These are phyloP conservation scores for Umbelopsis sp. DNA, from an alignment of 192 early-diverging fungal species.

Conservation along the genomic window DNA sequence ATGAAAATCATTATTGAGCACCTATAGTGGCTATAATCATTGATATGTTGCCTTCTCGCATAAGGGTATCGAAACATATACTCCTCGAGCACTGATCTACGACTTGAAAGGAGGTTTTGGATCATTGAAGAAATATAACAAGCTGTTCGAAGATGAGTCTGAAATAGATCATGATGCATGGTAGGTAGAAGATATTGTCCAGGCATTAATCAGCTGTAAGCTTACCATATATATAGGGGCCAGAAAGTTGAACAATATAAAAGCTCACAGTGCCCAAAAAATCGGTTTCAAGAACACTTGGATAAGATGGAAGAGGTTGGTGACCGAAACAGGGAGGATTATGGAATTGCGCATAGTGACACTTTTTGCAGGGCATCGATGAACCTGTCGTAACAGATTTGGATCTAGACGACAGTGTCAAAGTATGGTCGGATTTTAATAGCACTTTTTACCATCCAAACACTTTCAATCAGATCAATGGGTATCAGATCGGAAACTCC, in stretches of 20 bases:
- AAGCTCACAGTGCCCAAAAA: conserved; percentile 17
- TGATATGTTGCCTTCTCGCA: not conserved
- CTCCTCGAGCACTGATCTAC: conserved; percentile 78
- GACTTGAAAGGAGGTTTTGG: conserved; percentile 73
- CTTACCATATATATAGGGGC: conserved; percentile 14
- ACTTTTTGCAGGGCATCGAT: not conserved
- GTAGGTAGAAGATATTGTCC: conserved; percentile 8
- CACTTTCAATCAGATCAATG: conserved; percentile 48
- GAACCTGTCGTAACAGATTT: conserved; percentile 42
- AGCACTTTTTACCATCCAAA: conserved; percentile 75
- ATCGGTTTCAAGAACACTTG: conserved; percentile 34
- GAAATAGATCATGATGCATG: conserved; percentile 23
- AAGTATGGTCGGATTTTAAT: conserved; percentile 84
- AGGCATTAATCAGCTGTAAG: not conserved
- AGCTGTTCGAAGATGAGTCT: conserved; percentile 18
- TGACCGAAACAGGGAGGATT: no score
- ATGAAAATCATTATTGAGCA: no score
- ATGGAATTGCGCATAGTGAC: not conserved
- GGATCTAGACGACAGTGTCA: conserved; percentile 54
- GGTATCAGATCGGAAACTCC: conserved; percentile 46
- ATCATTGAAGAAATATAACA: conserved; percentile 39
- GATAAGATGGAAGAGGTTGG: conserved; percentile 32
- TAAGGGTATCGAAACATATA: conserved; percentile 69
- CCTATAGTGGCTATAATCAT: not conserved
- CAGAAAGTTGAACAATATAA: conserved; percentile 15